Conservation (phyloP, 805 yeast species). For the Candida takata region DNA sequence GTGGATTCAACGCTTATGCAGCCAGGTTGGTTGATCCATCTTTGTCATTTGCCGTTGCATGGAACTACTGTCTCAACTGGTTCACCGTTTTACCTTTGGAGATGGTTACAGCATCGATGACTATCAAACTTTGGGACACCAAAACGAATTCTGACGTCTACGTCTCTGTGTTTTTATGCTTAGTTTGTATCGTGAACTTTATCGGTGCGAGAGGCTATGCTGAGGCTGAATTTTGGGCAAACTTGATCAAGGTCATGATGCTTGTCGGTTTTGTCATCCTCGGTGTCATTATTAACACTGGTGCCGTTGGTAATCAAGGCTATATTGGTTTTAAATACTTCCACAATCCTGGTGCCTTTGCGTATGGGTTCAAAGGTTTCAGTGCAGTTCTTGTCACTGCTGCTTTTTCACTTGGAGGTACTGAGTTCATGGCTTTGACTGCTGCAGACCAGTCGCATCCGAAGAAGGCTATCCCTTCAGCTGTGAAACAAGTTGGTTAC, state of each 20-base stretch:
- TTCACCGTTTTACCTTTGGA: slow-evolving; percentile 55
- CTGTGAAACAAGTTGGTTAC: slow-evolving; percentile 49
- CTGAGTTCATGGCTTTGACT: slow-evolving; percentile 49
- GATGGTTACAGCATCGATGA: slow-evolving; percentile 57
- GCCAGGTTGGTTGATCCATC: slow-evolving; percentile 48
- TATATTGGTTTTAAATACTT: slow-evolving; percentile 46
- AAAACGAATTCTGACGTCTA: slow-evolving; percentile 50
- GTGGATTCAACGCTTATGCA: slow-evolving; percentile 60
- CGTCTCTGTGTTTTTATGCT: slow-evolving; percentile 43
- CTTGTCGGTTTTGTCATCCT: slow-evolving; percentile 51
- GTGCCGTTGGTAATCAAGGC: slow-evolving; percentile 36
- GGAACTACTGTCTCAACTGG: slow-evolving; percentile 63
- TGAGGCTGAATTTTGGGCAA: slow-evolving; percentile 59
- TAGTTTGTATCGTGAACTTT: slow-evolving; percentile 35
- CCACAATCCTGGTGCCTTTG: slow-evolving; percentile 48
- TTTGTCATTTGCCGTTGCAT: slow-evolving; percentile 51
- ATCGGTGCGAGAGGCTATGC: slow-evolving; percentile 55
- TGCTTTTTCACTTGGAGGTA: slow-evolving; percentile 57
- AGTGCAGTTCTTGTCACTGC: slow-evolving; percentile 46
- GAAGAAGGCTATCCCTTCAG: slow-evolving; percentile 47
- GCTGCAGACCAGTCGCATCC: slow-evolving; percentile 45
- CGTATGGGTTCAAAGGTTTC: slow-evolving; percentile 49
- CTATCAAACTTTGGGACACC: slow-evolving; percentile 52
- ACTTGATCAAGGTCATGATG: slow-evolving; percentile 57
- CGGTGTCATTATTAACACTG: slow-evolving; percentile 38